A percentile compares a stretch with the other conserved stretches of the same genome.
These are phyloP conservation scores for Casuarina equisetifolia DNA, from an alignment of 306 rosid species.

Conservation along the genomic window DNA sequence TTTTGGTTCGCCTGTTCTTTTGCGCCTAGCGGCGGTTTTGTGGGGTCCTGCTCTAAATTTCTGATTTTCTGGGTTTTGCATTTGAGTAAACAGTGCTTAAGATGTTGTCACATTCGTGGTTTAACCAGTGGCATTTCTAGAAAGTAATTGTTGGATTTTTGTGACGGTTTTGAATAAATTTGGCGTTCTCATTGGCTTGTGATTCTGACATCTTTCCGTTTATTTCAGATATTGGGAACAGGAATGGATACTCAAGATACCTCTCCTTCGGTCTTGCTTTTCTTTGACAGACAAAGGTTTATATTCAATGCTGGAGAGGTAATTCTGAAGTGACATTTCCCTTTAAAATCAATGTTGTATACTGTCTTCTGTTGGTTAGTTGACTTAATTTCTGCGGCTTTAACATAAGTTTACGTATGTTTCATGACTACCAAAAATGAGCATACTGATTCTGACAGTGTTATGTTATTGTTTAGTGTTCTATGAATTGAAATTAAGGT, in stretches of 20 bases:
- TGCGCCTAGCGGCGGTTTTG: neutral
- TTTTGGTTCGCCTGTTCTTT: neutral
- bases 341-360: conserved; percentile 1
- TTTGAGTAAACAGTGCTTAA: neutral
- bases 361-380: neutral
- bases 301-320: conserved; percentile 96
- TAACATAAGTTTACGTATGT: neutral
- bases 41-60: neutral
- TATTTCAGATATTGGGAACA: conserved; percentile 67
- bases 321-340: conserved; percentile 2
- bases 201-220: neutral
- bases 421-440: neutral
- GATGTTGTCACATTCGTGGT: neutral
- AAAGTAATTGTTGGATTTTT: neutral
- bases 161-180: neutral
- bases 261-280: conserved; percentile 77
- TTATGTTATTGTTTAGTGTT: neutral
- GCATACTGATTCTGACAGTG: neutral
- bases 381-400: neutral
- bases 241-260: conserved; percentile 96
- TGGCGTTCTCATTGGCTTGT: neutral
- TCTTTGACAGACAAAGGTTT: conserved; percentile 84
- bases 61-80: neutral
- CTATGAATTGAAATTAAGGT: neutral
- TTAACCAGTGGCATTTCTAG: neutral